These are phyloP conservation scores for Chlamydomonas reinhardtii DNA, from an alignment of 163 green algal species.

Conservation along the genomic window DNA sequence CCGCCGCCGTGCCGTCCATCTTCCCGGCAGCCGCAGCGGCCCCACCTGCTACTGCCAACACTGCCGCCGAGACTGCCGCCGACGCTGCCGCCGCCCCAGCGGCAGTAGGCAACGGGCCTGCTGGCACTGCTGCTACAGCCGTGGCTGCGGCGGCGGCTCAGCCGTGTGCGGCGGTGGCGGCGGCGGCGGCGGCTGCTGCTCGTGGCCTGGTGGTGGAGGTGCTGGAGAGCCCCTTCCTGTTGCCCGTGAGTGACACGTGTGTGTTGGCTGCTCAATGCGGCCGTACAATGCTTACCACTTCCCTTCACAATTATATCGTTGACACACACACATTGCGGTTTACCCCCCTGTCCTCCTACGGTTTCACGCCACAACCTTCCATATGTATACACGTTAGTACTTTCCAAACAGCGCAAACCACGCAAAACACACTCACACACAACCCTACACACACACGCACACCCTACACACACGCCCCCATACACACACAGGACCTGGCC, in stretches of 20 bases:
- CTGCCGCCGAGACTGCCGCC: neutral
- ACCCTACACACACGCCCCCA: no score
- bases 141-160: neutral
- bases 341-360: no score
- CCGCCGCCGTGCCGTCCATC: no score
- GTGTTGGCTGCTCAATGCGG: neutral
- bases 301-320: no score
- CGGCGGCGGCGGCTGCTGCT: neutral
- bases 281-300: neutral
- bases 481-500: neutral
- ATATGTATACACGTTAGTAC: no score
- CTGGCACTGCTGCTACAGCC: neutral
- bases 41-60: neutral
- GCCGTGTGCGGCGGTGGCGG: neutral
- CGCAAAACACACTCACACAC: no score
- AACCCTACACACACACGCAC: no score
- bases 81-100: neutral
- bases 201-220: constrained; percentile 2
- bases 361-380: no score
- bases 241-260: neutral
- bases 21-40: no score
- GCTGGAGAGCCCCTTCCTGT: constrained; percentile 14
- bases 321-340: no score
- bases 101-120: no score
- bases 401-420: no score